Percentiles rank a stretch among this genome's conserved stretches.
Evolutionary conservation across 371 early-diverging fungal genomes (phyloP).

Genomic region (Nosema granulosis): DNA sequence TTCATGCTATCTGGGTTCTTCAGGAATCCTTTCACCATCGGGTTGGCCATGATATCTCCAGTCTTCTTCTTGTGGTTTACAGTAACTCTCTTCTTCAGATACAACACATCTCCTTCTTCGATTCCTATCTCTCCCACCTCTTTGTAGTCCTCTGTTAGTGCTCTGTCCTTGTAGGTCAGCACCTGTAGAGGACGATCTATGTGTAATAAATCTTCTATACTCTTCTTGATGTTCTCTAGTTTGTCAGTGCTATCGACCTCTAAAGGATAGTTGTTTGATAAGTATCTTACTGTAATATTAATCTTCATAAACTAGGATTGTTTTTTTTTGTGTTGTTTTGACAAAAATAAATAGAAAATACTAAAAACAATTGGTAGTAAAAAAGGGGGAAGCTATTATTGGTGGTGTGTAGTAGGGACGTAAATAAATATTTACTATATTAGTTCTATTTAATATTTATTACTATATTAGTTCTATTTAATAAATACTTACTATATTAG

Average conservation of each 20-base stretch:
- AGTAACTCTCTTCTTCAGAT: slow-evolving; percentile 47
- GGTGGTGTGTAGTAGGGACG: too few relatives aligned
- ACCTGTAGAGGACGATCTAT: slow-evolving; percentile 33
- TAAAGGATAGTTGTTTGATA: slow-evolving; percentile 45
- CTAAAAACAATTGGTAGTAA: slow-evolving; percentile 15
- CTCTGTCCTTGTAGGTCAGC: slow-evolving; percentile 53
- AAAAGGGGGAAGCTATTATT: too few relatives aligned
- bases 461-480: too few relatives aligned
- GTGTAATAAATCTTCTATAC: slow-evolving; percentile 44
- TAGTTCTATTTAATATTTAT: too few relatives aligned
- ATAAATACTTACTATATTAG: too few relatives aligned
- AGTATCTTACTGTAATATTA: slow-evolving; percentile 56
- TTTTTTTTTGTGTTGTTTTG: slow-evolving; percentile 33
- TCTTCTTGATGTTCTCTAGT: slow-evolving; percentile 56
- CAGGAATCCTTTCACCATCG: slow-evolving; percentile 61
- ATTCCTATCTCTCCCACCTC: slow-evolving; percentile 45
- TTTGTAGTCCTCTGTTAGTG: slow-evolving; percentile 49
- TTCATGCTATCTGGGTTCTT: slow-evolving; percentile 65
- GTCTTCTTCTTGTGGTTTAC: slow-evolving; percentile 25
- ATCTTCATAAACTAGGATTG: slow-evolving; percentile 26
- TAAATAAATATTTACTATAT: too few relatives aligned
- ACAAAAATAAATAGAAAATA: slow-evolving; percentile 38
- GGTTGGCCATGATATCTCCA: slow-evolving; percentile 53
- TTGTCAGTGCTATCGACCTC: slow-evolving; percentile 45
- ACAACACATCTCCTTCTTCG: slow-evolving; percentile 32